Evolutionary conservation across 495 filamentous ascomycete genomes (phyloP).

Genomic region (Aspergillus ostianus): DNA sequence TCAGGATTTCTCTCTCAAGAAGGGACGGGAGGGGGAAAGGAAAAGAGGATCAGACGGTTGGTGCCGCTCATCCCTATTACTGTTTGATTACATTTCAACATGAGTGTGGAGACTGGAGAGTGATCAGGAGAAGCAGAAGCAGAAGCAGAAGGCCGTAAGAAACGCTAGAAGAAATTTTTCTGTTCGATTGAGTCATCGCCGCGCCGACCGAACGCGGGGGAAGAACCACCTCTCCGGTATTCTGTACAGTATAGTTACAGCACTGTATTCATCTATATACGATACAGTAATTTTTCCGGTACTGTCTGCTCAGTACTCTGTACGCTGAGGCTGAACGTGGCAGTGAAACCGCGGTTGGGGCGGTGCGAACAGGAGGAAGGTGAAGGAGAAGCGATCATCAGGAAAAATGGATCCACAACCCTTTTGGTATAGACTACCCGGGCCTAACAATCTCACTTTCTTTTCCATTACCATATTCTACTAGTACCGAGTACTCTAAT

Average conservation of each 20-base stretch:
- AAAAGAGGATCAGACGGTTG: slow-evolving; percentile 6
- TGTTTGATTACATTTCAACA: neutral
- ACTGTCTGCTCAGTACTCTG: neutral
- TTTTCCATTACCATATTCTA: too few relatives aligned
- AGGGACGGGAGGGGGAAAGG: slow-evolving; percentile 3
- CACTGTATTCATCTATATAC: too few relatives aligned
- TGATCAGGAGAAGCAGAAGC: too few relatives aligned
- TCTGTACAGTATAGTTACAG: too few relatives aligned
- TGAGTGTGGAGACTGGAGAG: slow-evolving; percentile 13
- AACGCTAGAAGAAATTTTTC: neutral
- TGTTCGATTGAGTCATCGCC: slow-evolving; percentile 7
- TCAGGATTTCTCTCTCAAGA: neutral
- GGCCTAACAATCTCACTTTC: neutral
- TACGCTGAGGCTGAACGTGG: slow-evolving; percentile 19
- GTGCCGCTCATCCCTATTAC: slow-evolving; percentile 15
- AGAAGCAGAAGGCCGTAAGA: neutral
- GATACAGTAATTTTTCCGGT: too few relatives aligned
- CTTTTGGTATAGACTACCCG: slow-evolving; percentile 18
- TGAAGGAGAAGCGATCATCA: slow-evolving; percentile 11
- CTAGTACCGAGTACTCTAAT: too few relatives aligned
- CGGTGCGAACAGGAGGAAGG: slow-evolving; percentile 18
- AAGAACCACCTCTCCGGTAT: neutral
- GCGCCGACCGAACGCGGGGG: neutral
- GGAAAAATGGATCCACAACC: slow-evolving; percentile 23
- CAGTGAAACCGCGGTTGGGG: slow-evolving; percentile 21